These are phyloP conservation scores for Brettanomyces sp. DNA, from an alignment of 805 yeast genomes.

Conservation along the genomic window DNA sequence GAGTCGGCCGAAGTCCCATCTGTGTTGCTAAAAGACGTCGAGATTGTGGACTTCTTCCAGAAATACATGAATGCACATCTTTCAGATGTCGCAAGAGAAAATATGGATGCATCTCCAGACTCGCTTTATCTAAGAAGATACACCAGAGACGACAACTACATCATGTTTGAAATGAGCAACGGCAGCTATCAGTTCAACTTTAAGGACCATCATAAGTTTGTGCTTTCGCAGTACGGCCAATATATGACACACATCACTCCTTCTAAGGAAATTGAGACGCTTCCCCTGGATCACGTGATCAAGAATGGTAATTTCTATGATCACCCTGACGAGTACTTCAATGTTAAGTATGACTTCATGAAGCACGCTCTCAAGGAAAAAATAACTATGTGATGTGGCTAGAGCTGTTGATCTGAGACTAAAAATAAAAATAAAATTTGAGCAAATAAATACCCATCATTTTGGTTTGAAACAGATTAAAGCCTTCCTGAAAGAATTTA, in stretches of 20 bases:
- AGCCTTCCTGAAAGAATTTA: too few relatives aligned
- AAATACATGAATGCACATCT: conserved; percentile 87
- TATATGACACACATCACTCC: conserved; percentile 78
- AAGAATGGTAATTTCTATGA: conserved; percentile 32
- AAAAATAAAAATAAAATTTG: too few relatives aligned
- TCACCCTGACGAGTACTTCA: conserved; percentile 36
- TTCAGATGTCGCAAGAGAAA: conserved; percentile 59
- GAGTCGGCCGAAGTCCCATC: conserved; percentile 33
- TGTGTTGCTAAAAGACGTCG: conserved; percentile 58
- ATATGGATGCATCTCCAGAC: conserved; percentile 36
- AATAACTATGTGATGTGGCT: conserved; percentile 8
- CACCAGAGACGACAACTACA: conserved; percentile 67
- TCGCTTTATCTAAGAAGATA: conserved; percentile 75
- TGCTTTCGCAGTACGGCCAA: conserved; percentile 67
- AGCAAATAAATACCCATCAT: too few relatives aligned
- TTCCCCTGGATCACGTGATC: conserved; percentile 41
- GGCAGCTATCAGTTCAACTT: conserved; percentile 93
- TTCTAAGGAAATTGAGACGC: conserved; percentile 59
- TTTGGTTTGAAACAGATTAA: too few relatives aligned
- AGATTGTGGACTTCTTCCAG: conserved; percentile 80
- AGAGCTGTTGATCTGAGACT: too few relatives aligned
- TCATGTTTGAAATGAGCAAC: conserved; percentile 88
- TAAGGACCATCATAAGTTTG: conserved; percentile 86
- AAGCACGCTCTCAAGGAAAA: conserved; percentile 53
- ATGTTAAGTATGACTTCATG: conserved; percentile 44